Evolutionary conservation across 257 asterid species (phyloP), one percentile per base, ranked within the genome.

Genomic region (Nicotiana undulata): DNA sequence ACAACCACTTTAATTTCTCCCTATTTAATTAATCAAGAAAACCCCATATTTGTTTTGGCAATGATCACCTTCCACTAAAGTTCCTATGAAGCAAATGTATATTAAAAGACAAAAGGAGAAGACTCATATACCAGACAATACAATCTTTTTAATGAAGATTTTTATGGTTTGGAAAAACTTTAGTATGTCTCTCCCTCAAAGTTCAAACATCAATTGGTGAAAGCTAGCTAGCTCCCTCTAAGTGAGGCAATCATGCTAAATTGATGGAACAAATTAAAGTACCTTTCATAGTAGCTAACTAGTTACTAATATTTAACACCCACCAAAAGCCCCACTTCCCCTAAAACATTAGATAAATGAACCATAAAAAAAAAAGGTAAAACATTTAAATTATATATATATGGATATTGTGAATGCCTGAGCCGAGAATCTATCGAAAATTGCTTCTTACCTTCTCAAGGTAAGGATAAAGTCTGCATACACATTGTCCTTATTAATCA

Each of bases 171-270:
- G 81, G 66, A 40, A 15, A 31, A 31, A 80, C 79, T 67, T 77
- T 61, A 40, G 8, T 37, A 37, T 85, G 84, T 80, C 84, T 75
- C 60, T 55, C 58, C 79, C 81, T 64, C 29, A 18, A 60, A 61
- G 58, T 34, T 63, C 28, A 79, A 61, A 26, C 61, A 76, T 16
- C 75, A 40, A 22, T 53, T n/a, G 76, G 81, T 81, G 83, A 78
- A 81, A 81, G 82, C 85, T 77, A 75, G 82, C 85, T 79, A 86
- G 87, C 84, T 83, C 86, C 86, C 83, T 80, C 67, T 31, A 15
- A 61, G 78, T 72, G 80, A 74, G 85, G 85, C 85, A 79, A 74
- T 81, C 72, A 79, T 83, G 60, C 31, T 24, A 63, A 80, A 63
- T 63, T 83, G 66, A 80, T 79, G 78, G 78, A 72, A 72, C 78